phyloP scores from a whole-genome alignment of 805 yeast species.

The Peterozyma xylosa region DNA sequence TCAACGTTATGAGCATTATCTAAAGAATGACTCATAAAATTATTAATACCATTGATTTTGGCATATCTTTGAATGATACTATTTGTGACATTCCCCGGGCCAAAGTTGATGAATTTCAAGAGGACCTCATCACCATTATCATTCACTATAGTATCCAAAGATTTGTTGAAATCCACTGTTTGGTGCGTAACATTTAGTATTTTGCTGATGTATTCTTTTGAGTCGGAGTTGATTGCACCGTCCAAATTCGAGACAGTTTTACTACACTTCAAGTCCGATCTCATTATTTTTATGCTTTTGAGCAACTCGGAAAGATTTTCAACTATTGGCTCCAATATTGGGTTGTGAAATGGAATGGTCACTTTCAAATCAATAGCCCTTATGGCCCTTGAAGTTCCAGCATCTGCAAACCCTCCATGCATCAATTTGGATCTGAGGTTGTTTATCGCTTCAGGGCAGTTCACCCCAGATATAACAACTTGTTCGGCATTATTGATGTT shows the following conservation, averaged over 20 bases:
- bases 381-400: slow-evolving; percentile 12
- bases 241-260: slow-evolving; percentile 17
- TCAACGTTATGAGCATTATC: neutral
- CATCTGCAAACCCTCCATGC: neutral
- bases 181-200: slow-evolving; percentile 21
- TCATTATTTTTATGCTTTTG: neutral
- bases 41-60: slow-evolving; percentile 1
- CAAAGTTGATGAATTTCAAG: slow-evolving; percentile 21
- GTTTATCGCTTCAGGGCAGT: slow-evolving; percentile 10
- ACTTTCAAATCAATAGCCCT: slow-evolving; percentile 21
- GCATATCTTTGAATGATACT: slow-evolving; percentile 15
- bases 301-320: slow-evolving; percentile 13
- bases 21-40: neutral
- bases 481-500: slow-evolving; percentile 26
- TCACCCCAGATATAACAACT: slow-evolving; percentile 23
- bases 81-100: slow-evolving; percentile 17
- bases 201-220: slow-evolving; percentile 16
- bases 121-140: neutral
- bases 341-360: slow-evolving; percentile 25
- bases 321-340: slow-evolving; percentile 20
- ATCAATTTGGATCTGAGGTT: slow-evolving; percentile 9
- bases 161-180: slow-evolving; percentile 24
- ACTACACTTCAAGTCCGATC: too few species aligned
- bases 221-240: slow-evolving; percentile 13
- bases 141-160: slow-evolving; percentile 16